A percentile compares a stretch with the other conserved stretches of the same genome.
Conservation (phyloP, 345 rosid genomes). For the Populus pruinosa region DNA sequence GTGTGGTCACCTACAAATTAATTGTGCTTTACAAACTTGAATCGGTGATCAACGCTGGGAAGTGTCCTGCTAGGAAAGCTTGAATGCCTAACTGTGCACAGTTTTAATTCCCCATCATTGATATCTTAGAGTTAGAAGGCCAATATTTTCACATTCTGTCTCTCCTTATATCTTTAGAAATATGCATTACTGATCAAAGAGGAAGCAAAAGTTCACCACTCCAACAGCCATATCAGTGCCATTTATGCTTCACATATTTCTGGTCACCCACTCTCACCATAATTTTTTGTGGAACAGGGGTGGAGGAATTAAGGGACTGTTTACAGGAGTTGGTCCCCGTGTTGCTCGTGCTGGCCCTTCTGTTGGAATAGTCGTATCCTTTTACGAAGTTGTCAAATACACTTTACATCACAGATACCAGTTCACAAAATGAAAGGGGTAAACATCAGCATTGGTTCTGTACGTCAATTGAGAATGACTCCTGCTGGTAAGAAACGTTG, state of each 20-base stretch:
- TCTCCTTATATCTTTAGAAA: background rate
- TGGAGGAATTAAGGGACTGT: constrained; percentile 22
- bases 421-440: background rate
- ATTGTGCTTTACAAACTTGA: background rate
- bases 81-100: background rate
- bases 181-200: background rate
- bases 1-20: background rate
- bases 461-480: background rate
- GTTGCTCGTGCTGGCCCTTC: constrained; percentile 32
- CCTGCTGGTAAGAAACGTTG: background rate
- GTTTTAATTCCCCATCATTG: background rate
- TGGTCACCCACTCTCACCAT: background rate
- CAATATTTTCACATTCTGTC: background rate
- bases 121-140: background rate
- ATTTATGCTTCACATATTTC: background rate
- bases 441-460: background rate
- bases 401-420: constrained; percentile 5
- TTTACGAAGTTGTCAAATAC: constrained; percentile 27
- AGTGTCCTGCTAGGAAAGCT: background rate
- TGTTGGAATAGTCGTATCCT: constrained; percentile 36
- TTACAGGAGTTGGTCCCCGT: constrained; percentile 27
- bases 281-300: constrained; percentile 15
- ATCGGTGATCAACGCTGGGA: background rate
- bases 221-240: background rate
- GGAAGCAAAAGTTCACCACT: background rate